Evolutionary conservation across 164 flowering plant genomes (phyloP), one percentile per base, ranked within the genome.

Genomic region (Annona cherimola): DNA sequence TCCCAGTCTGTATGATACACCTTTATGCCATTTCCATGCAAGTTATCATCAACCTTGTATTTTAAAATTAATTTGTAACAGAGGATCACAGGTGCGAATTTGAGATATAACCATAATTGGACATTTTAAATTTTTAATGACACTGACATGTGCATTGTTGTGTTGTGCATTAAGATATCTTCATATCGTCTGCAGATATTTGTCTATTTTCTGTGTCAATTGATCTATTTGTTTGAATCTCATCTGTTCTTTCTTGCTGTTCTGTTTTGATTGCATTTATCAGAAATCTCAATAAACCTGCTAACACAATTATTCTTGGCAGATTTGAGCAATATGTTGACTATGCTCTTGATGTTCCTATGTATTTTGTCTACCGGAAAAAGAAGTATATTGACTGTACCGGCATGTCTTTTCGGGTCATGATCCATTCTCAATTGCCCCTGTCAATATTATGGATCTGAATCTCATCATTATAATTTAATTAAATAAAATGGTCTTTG

Each of bases 261-360:
- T 64, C 41, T 64, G n/a, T 14, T 42, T 40, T 64, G 40, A 64
- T 44, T 40, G 5, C 0, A 7, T 40, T 1, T 19, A n/a, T 61
- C 63, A 50, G 9, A 45, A 1, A 4, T 6, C n/a, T 61, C 4
- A 26, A 26, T 26, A 1, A 6, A 61, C 14, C 14, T 50, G 57
- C 9, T 16, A 50, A 50, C 57, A 50, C 63, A 5, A 41, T 41
- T 7, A 40, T 65, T 50, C 19, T 40, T 54, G 83, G 81, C 86
- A 95, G 99, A 83, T 95, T 95, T 85, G 99, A 93, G 87, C 90
- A 86, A 71, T 95, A 93, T 84, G 98, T 93, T 75, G 98, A 93
- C 60, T 96, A 93, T 79, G 99, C 99, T 45, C 91, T 96, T 61
- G 97, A 96, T 80, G 99, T 96, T 77, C 99, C 99, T 45, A 95